These are phyloP conservation scores for Mycosarcoma mackinlayi DNA, from an alignment of 1,284 basidiomycete genomes.

Conservation along the genomic window DNA sequence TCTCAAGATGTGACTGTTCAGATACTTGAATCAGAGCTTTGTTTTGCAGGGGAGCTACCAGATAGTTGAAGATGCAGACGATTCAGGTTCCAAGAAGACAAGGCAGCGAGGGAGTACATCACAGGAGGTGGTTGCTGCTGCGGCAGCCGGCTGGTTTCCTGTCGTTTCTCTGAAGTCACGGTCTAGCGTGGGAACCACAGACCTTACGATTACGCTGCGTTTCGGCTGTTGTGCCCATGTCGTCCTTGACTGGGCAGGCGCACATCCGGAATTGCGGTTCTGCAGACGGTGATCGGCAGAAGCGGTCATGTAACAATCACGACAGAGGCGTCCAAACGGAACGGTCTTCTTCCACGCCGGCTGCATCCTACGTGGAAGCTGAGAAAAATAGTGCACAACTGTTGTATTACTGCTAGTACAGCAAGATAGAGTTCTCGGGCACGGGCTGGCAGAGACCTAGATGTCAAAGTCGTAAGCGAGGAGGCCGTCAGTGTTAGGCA, in stretches of 20 bases:
- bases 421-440: too few species aligned
- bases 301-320: too few species aligned
- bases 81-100: too few species aligned
- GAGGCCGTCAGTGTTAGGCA: constrained; percentile 57
- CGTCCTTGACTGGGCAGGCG: not conserved
- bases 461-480: constrained; percentile 63
- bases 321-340: not conserved
- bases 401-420: not conserved
- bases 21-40: too few species aligned
- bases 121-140: not conserved
- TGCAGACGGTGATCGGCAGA: constrained; percentile 4
- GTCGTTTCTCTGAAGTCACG: constrained; percentile 12
- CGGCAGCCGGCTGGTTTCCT: not conserved
- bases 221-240: not conserved
- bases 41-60: too few species aligned
- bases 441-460: constrained; percentile 5
- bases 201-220: not conserved
- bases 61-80: too few species aligned
- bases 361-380: too few species aligned
- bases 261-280: not conserved
- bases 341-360: too few species aligned
- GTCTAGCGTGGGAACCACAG: constrained; percentile 11
- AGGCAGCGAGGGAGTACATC: not conserved
- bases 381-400: too few species aligned
- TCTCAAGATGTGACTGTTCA: not conserved